These are phyloP conservation scores for Candida nitratophila DNA, from an alignment of 805 yeast genomes.

Conservation along the genomic window DNA sequence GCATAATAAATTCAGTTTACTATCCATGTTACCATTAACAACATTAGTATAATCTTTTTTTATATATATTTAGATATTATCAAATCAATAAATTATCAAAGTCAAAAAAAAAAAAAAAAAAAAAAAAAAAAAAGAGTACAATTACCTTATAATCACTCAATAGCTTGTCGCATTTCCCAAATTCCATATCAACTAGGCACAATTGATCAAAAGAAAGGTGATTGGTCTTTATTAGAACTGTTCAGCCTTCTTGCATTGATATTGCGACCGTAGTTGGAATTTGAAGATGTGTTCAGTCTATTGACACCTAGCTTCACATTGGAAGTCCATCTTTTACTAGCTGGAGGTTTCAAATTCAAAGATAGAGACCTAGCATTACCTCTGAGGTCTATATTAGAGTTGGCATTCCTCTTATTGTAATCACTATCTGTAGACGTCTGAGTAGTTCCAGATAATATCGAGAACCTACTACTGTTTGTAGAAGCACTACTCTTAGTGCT, in stretches of 20 bases:
- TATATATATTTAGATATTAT: neutral
- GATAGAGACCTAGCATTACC: conserved; percentile 1
- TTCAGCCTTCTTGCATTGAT: neutral
- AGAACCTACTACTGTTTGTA: too few species aligned
- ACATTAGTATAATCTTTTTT: neutral
- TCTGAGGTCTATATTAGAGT: too few species aligned
- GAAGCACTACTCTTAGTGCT: neutral
- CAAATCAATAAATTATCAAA: neutral
- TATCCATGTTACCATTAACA: neutral
- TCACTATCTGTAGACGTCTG: neutral
- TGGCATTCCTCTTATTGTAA: neutral
- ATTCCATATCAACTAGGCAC: too few species aligned
- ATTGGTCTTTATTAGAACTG: neutral
- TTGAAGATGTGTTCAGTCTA: neutral
- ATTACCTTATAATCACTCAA: too few species aligned
- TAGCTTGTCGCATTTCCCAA: too few species aligned
- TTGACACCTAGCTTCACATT: neutral
- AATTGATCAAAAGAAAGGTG: neutral
- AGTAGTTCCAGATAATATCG: too few species aligned
- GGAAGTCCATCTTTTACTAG: neutral
- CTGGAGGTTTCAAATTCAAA: conserved; percentile 2
- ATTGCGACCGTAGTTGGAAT: neutral
- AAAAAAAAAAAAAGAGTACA: too few species aligned
- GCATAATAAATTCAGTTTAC: neutral
- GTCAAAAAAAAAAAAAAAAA: neutral